A percentile compares a stretch with the other conserved stretches of the same genome.
Evolutionary conservation across 2,329 filamentous ascomycete species (phyloP).

Genomic region (Monosporascus sp.): DNA sequence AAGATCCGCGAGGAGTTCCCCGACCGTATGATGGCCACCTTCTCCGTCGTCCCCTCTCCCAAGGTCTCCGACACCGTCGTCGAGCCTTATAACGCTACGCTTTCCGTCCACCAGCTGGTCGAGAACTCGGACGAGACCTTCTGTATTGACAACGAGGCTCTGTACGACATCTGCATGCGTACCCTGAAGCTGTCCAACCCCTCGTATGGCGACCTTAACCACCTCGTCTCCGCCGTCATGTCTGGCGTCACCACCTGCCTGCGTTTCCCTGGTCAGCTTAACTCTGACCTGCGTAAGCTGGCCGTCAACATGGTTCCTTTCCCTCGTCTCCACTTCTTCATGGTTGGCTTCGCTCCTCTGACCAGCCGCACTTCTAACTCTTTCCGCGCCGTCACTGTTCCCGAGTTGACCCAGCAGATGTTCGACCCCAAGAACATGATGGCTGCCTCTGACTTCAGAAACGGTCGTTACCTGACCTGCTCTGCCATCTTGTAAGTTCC

Average conservation of each 20-base stretch:
- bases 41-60: conserved; percentile 96
- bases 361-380: conserved; percentile 88
- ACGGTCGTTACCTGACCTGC: conserved; percentile 98
- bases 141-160: conserved; percentile 99
- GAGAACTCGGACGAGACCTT: conserved; percentile 99
- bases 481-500: conserved; percentile 85
- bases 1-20: conserved; percentile 99
- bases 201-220: conserved; percentile 98
- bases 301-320: conserved; percentile 99
- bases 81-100: conserved; percentile 99
- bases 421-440: conserved; percentile 99
- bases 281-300: conserved; percentile 99
- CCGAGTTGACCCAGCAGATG: conserved; percentile 99
- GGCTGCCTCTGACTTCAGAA: conserved; percentile 99
- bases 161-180: conserved; percentile 99
- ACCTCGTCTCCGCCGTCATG: conserved; percentile 99
- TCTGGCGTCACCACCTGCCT: conserved; percentile 97
- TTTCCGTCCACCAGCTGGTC: conserved; percentile 97
- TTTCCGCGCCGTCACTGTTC: conserved; percentile 96
- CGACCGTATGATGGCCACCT: conserved; percentile 99
- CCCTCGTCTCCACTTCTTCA: conserved; percentile 99
- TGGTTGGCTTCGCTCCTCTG: conserved; percentile 98
- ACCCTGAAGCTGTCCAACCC: conserved; percentile 98
- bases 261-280: conserved; percentile 98
- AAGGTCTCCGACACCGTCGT: conserved; percentile 99